Base-by-base conservation (phyloP, 768 basidiomycete species). In the Russula olivacea region DNA sequence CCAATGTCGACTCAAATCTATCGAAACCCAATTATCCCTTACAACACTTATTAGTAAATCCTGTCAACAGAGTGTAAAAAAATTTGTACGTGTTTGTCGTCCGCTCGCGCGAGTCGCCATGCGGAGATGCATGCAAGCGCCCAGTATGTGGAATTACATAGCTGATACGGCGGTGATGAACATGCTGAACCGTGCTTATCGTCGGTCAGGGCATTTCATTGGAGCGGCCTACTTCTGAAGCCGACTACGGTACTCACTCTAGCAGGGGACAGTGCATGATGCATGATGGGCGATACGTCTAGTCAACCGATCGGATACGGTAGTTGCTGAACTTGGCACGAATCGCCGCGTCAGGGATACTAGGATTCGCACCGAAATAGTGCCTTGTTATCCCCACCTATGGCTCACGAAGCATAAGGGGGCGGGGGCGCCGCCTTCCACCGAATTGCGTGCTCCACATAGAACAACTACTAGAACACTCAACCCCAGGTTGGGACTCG, bases 161-260 rank as follows among this genome's bases (percentile, higher is more conserved):
- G 47, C 15, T 17, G 25, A 3, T 51, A 17, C 49, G 49, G 58
- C 15, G 36, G 25, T 50, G 43, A 53, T 54, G 52, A 12, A 47
- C 30, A 19, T 47, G 5, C 3, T 25, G n/a, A 28, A 23, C 17
- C 17, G 30, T 15, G 17, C 14, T 1, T 19, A 53, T 32, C 38
- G 14, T 47, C 36, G 10, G 40, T 45, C 32, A 38, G n/a, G 53
- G 17, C 51, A 45, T 34, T 34, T 9, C 30, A 10, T 9, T 34
- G 23, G 50, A 45, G 23, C 23, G 19, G 23, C 40, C 9, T 17
- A 34, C 15, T 38, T 63, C 9, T 28, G 61, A 53, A 63, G 32
- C 56, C 55, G 17, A 58, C 40, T 48, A 36, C 23, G 41, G n/a
- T 19, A 58, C 56, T 47, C 23, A 34, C 56, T 58, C 40, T 63